Evolutionary conservation across 495 filamentous ascomycete genomes (phyloP), one percentile per base, ranked within the genome.

Genomic region (Chlorociboria aeruginascens): DNA sequence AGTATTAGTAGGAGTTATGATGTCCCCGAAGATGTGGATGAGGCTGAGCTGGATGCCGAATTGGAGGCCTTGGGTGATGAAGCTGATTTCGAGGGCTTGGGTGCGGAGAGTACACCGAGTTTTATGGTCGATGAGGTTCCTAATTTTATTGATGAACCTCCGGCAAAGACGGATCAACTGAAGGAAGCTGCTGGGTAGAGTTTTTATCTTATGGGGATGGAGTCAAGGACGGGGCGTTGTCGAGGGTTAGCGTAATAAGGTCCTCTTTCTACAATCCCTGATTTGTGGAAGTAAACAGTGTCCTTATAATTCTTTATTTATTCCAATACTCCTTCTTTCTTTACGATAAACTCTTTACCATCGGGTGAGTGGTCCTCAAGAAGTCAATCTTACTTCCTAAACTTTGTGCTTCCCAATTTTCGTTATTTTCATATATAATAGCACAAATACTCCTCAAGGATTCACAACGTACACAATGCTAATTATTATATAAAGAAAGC

Each of bases 21-120:
- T 62, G 71, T 98, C 17, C 92, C 92, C 1, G 92, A 98, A 61
- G 90, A 97, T 61, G 89, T 99, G 47, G 92, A 99, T 67, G 93
- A 99, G 78, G 83, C 85, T 1, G 92, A 99, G 67, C 68, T 97
- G 51, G 92, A 99, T 66, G 93, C 93, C 3, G 92, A 98, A 69
- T 68, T 98, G 54, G 92, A 99, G 69, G 86, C 89, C 28, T 68
- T 99, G 17, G 89, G 90, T 7, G 86, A 89, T 51, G 92, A 99
- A 67, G 79, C 83, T 11, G 83, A 95, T 68, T 71, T 89, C 48
- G 81, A 83, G 48, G 70, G 69, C 39, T 67, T 74, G 38, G 74
- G 70, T 13, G 71, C 70, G 14, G 77, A 77, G 17, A 73, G 72
- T 20, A 69, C 90, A 53, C 93, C 93, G 8, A 82, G 82, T 51